Evolutionary conservation across 2,329 filamentous ascomycete species (phyloP), one percentile per base, ranked within the genome.

Genomic region (Penicillium thymicola): DNA sequence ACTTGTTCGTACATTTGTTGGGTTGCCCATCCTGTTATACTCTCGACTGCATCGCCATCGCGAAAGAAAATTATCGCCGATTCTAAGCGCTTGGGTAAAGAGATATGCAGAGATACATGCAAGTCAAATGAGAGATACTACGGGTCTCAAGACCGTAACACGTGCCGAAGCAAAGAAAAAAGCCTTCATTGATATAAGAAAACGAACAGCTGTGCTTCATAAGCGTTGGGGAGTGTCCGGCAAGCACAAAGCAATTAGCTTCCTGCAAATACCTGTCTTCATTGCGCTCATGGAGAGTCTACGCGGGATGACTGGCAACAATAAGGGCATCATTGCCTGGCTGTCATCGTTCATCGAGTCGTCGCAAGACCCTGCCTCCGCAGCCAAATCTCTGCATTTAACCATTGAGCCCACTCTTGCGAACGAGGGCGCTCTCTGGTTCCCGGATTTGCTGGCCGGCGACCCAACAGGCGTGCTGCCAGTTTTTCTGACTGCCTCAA

Each of bases 381-480:
- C 62, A 43, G 53, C 59, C 13, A 50, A 64, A 25, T 50, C 69
- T 37, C 57, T 74, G 25, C 64, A 63, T 54, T 43, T 67, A 10
- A 57, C 65, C 4, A 43, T 79, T 32, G 81, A 85, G 60, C 77
- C 79, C 3, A 76, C 78, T 5, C 70, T 87, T 16, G 76, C 79
- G 5, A 76, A 68, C 8, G 84, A 85, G 70, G 84, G 84, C n/a
- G 76, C 80, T 3, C 72, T 85, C 2, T 88, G 84, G 84, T 85
- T 86, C 54, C 76, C 79, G 1, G 77, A 87, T 65, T 76, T 88
- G 14, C 71, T 82, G 5, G 65, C 76, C 0, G 72, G 81, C 9
- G 85, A 87, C 62, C 76, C 82, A 0, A 77, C 76, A 3, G 70
- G 79, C 2, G 61, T 75, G 2, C 72, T 86, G 2, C 82, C 83